Percentiles rank a stretch among this genome's conserved stretches.
Conservation (phyloP, 148 eudicot species). For the Heliosperma pusillum region DNA sequence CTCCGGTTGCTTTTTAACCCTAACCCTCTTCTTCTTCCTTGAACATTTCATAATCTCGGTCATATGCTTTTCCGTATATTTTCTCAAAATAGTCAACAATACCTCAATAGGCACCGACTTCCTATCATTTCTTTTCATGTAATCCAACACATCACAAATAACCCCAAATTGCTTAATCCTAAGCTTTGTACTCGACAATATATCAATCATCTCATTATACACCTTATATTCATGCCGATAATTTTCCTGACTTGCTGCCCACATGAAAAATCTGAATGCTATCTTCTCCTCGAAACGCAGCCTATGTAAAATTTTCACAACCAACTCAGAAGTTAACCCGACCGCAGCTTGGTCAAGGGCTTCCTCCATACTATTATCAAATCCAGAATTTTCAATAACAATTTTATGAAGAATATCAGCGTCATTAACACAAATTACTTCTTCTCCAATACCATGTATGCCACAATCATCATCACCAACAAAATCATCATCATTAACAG, state of each 20-base stretch:
- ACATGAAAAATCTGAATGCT: conserved; percentile 90
- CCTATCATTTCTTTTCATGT: conserved; percentile 73
- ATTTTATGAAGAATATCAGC: conserved; percentile 42
- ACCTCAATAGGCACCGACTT: conserved; percentile 66
- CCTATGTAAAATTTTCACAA: conserved; percentile 50
- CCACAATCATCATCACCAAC: conserved; percentile 3
- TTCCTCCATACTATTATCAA: conserved; percentile 44
- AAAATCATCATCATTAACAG: conserved; percentile 32
- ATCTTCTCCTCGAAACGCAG: conserved; percentile 67
- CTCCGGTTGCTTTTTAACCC: conserved; percentile 69
- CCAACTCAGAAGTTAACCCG: conserved; percentile 52
- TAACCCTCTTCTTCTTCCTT: conserved; percentile 71
- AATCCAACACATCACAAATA: conserved; percentile 79
- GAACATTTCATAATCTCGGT: conserved; percentile 69
- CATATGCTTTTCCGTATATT: conserved; percentile 74
- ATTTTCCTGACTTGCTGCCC: conserved; percentile 68
- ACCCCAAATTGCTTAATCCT: conserved; percentile 68
- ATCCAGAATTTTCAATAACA: conserved; percentile 36
- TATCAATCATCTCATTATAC: conserved; percentile 84
- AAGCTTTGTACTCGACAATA: conserved; percentile 70
- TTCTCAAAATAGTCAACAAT: conserved; percentile 53
- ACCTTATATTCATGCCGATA: conserved; percentile 64
- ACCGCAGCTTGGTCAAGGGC: conserved; percentile 41
- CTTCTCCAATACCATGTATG: not conserved
- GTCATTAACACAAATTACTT: not conserved